Conservation (phyloP, 2,329 filamentous ascomycete genomes). For the Amauroascus verrucosus region DNA sequence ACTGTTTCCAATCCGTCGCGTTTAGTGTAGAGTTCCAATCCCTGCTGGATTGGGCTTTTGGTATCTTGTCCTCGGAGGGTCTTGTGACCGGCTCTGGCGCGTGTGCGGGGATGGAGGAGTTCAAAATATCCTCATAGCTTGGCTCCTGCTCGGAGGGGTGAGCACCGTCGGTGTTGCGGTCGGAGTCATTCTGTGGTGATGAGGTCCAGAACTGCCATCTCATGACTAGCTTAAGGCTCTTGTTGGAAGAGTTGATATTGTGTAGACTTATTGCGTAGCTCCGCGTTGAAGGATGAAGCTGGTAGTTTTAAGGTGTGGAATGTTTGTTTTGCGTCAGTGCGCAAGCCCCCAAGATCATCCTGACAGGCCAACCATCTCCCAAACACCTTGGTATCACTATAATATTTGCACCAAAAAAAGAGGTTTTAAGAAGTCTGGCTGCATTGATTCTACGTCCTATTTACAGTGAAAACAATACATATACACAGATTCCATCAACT, state of each 20-base stretch:
- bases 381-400: too few relatives aligned
- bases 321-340: slow-evolving; percentile 2
- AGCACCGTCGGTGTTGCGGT: slow-evolving; percentile 3
- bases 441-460: not conserved
- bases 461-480: not conserved
- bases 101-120: slow-evolving; percentile 14
- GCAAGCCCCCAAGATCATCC: not conserved
- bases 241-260: slow-evolving; percentile 1
- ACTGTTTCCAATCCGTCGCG: slow-evolving; percentile 30
- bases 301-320: not conserved
- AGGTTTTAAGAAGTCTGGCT: not conserved
- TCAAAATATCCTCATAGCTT: not conserved
- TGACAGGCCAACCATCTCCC: too few relatives aligned
- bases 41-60: slow-evolving; percentile 22
- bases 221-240: slow-evolving; percentile 33
- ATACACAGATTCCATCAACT: not conserved
- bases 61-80: slow-evolving; percentile 17
- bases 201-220: slow-evolving; percentile 42
- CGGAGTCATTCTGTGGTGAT: slow-evolving; percentile 22
- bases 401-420: too few relatives aligned
- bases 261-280: not conserved
- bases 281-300: slow-evolving; percentile 1
- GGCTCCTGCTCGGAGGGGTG: not conserved
- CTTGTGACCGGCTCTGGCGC: slow-evolving; percentile 16
- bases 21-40: slow-evolving; percentile 39